phyloP scores from a whole-genome alignment of 1,139 yeast genomes.

The Blastobotrys apis region DNA sequence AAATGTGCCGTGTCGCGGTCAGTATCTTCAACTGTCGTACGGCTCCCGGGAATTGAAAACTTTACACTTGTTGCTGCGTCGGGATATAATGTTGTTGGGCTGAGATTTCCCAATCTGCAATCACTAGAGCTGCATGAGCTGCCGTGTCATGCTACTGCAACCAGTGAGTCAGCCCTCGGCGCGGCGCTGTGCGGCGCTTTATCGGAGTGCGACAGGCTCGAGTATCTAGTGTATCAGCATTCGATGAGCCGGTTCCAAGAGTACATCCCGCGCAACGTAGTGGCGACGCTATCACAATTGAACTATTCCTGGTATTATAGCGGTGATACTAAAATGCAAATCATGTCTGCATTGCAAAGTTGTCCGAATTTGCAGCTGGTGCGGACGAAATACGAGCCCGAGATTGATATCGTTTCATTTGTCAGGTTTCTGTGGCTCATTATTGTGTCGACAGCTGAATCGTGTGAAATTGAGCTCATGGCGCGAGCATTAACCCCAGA shows the following conservation, averaged over 20 bases:
- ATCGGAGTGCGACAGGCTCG: background rate
- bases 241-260: background rate
- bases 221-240: constrained; percentile 2
- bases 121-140: background rate
- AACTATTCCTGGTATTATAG: constrained; percentile 6
- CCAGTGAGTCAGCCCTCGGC: background rate
- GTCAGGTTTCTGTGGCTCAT: constrained; percentile 3
- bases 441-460: background rate
- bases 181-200: background rate
- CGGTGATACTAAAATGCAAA: background rate
- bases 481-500: background rate
- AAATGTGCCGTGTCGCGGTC: too few relatives aligned
- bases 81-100: constrained; percentile 10
- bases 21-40: too few relatives aligned
- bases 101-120: constrained; percentile 7
- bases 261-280: background rate
- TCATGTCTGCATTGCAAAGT: background rate
- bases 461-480: background rate
- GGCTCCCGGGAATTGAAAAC: too few relatives aligned
- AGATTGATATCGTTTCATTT: background rate
- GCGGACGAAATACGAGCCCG: constrained; percentile 1
- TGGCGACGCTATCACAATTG: background rate
- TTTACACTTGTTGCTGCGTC: too few relatives aligned
- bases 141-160: background rate
- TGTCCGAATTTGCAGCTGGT: background rate